phyloP scores from a whole-genome alignment of 805 yeast species.

The Torulaspora maleeae region DNA sequence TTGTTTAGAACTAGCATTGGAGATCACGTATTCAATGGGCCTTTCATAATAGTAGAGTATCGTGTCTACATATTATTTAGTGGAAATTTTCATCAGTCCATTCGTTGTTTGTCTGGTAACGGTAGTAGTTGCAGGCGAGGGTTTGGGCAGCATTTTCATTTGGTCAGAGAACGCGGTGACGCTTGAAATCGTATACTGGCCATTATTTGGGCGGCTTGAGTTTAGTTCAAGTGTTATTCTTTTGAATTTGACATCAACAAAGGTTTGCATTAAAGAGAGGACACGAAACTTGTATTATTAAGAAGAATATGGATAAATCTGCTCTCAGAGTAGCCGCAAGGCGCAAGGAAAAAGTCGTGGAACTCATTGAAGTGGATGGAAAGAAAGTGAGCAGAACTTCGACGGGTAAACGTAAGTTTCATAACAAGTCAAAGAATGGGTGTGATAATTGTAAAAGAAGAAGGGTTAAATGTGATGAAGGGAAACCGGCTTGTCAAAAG shows the following conservation, averaged over 20 bases:
- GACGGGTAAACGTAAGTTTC: slow-evolving; percentile 78
- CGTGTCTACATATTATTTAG: not conserved
- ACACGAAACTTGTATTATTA: not conserved
- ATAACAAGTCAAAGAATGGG: slow-evolving; percentile 82
- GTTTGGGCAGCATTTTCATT: not conserved
- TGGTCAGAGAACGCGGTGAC: no score
- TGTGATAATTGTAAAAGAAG: slow-evolving; percentile 86
- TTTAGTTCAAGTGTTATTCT: not conserved
- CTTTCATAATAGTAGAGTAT: not conserved
- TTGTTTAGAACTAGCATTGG: not conserved
- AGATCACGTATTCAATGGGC: not conserved
- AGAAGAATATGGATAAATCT: slow-evolving; percentile 9
- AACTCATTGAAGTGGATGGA: slow-evolving; percentile 39
- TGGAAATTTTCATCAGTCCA: not conserved
- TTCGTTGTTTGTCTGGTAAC: not conserved
- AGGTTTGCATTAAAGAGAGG: no score
- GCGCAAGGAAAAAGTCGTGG: slow-evolving; percentile 28
- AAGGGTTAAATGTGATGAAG: slow-evolving; percentile 90
- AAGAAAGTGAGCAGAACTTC: slow-evolving; percentile 41
- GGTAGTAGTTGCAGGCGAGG: not conserved
- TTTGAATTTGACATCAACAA: no score
- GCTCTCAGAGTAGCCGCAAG: slow-evolving; percentile 6
- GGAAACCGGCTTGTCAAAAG: slow-evolving; percentile 70
- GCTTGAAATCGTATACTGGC: not conserved
- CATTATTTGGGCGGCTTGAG: not conserved